Evolutionary conservation across 176 grass and related monocot genomes (phyloP), one percentile per base, ranked within the genome.

Genomic region (Carex kokanica): DNA sequence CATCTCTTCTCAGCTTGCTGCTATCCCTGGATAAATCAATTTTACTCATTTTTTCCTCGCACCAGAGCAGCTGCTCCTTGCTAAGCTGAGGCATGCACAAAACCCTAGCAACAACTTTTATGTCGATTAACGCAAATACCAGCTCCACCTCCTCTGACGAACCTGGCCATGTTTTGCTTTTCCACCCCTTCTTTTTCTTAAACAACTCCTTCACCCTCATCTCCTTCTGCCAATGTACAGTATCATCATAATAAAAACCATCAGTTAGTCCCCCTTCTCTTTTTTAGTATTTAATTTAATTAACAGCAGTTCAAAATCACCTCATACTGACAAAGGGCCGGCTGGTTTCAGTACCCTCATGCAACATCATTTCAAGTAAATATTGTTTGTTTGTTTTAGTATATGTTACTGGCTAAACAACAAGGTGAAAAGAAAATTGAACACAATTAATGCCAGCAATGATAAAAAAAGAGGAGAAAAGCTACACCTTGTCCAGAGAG

Each of bases 31-130:
- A 92, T 70, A 99, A 82, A 82, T 95, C 96, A 5, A 99, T 77
- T 87, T 99, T 99, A 81, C 96, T 95, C 96, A 99, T 95, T 88
- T 99, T 99, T 87, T 99, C 96, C 78, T 98, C 96, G 12, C 96
- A 99, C 96, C 96, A 99, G 38, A 99, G 87, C 18, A 99, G 83
- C 86, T 95, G 96, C 89, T 92, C 93, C 89, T 95, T 95, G 83
- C 93, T 95, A 23, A 99, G 86, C 53, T 90, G 86, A 8, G 52
- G 88, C 96, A 99, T 92, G 57, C 86, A 89, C 83, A 99, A 82
- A 11, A 99, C 93, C 78, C 96, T 88, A 0, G 91, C 90, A 74
- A 95, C 88, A 1, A 99, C 96, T 88, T 95, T 95, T 74, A 99
- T 99, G 88, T 99, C 93, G 0, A 93, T 90, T 34, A 99, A 34